Base-by-base conservation (phyloP, 306 rosid species). In the Delonix regia region DNA sequence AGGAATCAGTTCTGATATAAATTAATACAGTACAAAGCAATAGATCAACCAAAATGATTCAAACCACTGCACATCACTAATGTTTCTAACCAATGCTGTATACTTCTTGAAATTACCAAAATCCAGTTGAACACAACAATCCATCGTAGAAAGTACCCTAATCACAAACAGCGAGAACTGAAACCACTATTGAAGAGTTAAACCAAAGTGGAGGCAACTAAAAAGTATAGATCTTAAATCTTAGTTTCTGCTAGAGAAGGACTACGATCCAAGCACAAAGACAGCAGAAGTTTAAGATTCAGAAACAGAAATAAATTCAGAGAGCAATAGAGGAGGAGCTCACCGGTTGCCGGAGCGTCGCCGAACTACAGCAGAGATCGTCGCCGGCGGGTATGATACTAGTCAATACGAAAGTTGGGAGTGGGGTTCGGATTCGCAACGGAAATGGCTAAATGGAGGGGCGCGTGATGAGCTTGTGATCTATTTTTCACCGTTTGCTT, bases 281-380 rank as follows among this genome's bases (percentile, higher is more conserved):
- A 33, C 64, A 69, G 36, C 1, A 39, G 15, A 48, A 53, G 19
- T 4, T 61, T 8, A 33, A 83, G 77, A 78, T 67, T 60, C 63
- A 51, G 6, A 24, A 4, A 33, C 16, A 38, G 57, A 6, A 16
- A 27, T 34, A 36, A 14, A 27, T 24, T 19, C 24, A n/a, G 49
- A 64, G 13, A 38, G 49, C 45, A 64, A n/a, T 42, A 38, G 49
- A 64, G 49, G 19, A 38, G 59, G 73, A 12, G n/a, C 36, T 69
- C 71, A 79, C 78, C 78, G 27, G 62, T 60, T 42, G 22, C n/a
- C 24, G 65, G 59, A 61, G 64, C 56, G 69, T 15, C 62, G 64
- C 81, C 66, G 73, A 27, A 14, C 44, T 47, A 33, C 6, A 60
- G 64, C 15, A 63, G 19, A 21, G 25, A 69, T 16, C 59, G 64